Base-by-base conservation (phyloP, 331 rosid genomes). In the Pyrus hybrid region DNA sequence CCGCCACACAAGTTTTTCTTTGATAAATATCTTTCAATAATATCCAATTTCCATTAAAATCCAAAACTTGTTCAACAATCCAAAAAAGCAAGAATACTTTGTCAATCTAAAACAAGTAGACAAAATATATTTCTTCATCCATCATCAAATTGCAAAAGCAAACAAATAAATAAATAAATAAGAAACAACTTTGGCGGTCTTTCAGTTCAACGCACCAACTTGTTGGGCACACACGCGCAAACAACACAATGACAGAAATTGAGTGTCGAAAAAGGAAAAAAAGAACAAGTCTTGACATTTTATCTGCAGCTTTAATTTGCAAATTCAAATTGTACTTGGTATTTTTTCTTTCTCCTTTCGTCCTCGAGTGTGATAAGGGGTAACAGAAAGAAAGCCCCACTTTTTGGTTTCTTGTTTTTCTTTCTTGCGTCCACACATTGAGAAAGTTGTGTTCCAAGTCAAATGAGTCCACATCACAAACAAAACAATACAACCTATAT, bases 391-490 rank as follows among this genome's bases (percentile, higher is more conserved):
- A 51, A 32, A 56, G 75, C 35, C 75, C 75, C 75, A 71, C 66
- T 30, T 30, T 54, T 17, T 53, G 75, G 14, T 71, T 71, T 56
- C 53, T 21, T 56, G 32, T 13, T 56, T 32, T 35, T 60, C 53
- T 32, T 71, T 16, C 22, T 20, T 35, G 66, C 54, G 66, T 33
- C 54, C 53, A 32, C 76, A 71, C 22, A 71, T 22, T 13, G 22
- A 13, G 67, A 54, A 13, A 71, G 53, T 21, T 56, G 76, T 63
- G 54, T 57, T 41, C 29, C 54, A 9, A 33, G 76, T 71, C 67
- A 57, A 57, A 71, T 32, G 22, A 56, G 76, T 71, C 76, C 8
- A 56, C 76, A 71, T 71, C 66, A 57, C 66, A 57, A 33, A 41
- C 43, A 35, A 35, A 2, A 2, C 13, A 41, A 41, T 41, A 3